Conservation (phyloP, 2,329 filamentous ascomycete species). For the Arthrobotrys pseudoclavata region DNA sequence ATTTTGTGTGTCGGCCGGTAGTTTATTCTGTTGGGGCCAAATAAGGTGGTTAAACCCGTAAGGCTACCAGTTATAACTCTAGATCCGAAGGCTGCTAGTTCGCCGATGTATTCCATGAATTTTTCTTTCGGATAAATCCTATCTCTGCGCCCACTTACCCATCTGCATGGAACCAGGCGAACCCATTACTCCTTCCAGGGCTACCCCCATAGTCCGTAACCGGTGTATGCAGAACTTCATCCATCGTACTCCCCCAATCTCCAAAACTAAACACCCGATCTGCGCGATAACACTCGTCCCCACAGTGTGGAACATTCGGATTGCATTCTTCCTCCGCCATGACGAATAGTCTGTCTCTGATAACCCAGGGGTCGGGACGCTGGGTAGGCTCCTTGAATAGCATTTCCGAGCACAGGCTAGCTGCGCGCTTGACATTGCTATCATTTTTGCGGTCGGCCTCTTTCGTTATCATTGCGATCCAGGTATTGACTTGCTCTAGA, state of each 20-base stretch:
- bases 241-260: slow-evolving; percentile 58
- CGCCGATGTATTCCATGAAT: slow-evolving; percentile 35
- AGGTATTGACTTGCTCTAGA: slow-evolving; percentile 76
- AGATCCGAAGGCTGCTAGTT: slow-evolving; percentile 17
- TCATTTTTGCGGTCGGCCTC: slow-evolving; percentile 68
- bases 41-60: background rate
- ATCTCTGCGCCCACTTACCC: slow-evolving; percentile 27
- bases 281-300: slow-evolving; percentile 41
- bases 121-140: slow-evolving; percentile 5
- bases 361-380: slow-evolving; percentile 53
- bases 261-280: slow-evolving; percentile 55
- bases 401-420: slow-evolving; percentile 54
- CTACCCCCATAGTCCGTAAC: slow-evolving; percentile 58
- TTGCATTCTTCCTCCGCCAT: slow-evolving; percentile 55
- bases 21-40: background rate
- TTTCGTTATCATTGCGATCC: slow-evolving; percentile 75
- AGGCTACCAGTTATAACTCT: background rate
- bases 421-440: slow-evolving; percentile 41
- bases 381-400: slow-evolving; percentile 57
- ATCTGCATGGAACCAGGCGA: slow-evolving; percentile 53
- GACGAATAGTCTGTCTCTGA: slow-evolving; percentile 50
- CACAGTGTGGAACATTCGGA: slow-evolving; percentile 55
- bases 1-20: background rate
- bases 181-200: slow-evolving; percentile 38
- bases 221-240: slow-evolving; percentile 57